Conservation (phyloP, 805 yeast species). For the Wickerhamiella bombiphila region DNA sequence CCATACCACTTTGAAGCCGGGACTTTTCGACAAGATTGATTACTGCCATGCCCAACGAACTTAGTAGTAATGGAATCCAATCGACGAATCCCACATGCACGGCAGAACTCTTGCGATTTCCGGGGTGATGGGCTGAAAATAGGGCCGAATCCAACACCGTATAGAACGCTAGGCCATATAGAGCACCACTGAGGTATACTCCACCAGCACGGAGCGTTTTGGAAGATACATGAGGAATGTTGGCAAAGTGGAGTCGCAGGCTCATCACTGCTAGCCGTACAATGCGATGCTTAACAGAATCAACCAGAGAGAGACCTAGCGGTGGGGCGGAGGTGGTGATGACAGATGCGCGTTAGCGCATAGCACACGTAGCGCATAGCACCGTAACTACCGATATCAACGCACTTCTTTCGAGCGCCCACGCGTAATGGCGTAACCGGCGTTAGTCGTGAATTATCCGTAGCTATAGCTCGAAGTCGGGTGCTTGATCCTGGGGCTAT, state of each 20-base stretch:
- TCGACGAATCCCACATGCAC: constrained; percentile 86
- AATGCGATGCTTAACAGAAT: too few species aligned
- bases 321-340: too few species aligned
- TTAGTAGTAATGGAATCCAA: constrained; percentile 88
- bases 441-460: too few species aligned
- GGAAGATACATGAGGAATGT: constrained; percentile 44
- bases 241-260: constrained; percentile 9
- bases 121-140: constrained; percentile 44
- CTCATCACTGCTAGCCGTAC: constrained; percentile 9
- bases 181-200: constrained; percentile 39
- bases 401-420: too few species aligned
- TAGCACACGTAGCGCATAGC: too few species aligned
- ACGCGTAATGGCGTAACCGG: too few species aligned
- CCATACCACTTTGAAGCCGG: constrained; percentile 31
- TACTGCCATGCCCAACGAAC: constrained; percentile 78
- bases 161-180: constrained; percentile 81
- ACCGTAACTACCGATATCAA: too few species aligned
- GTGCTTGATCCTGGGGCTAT: too few species aligned
- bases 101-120: constrained; percentile 54
- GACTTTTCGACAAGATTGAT: constrained; percentile 58
- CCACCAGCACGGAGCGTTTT: constrained; percentile 56
- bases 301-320: too few species aligned
- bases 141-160: constrained; percentile 76
- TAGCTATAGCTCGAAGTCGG: too few species aligned
- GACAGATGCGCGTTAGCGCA: too few species aligned